Evolutionary conservation across 2,329 filamentous ascomycete species (phyloP), one percentile per base, ranked within the genome.

Genomic region (Pestalotiopsis sp.): DNA sequence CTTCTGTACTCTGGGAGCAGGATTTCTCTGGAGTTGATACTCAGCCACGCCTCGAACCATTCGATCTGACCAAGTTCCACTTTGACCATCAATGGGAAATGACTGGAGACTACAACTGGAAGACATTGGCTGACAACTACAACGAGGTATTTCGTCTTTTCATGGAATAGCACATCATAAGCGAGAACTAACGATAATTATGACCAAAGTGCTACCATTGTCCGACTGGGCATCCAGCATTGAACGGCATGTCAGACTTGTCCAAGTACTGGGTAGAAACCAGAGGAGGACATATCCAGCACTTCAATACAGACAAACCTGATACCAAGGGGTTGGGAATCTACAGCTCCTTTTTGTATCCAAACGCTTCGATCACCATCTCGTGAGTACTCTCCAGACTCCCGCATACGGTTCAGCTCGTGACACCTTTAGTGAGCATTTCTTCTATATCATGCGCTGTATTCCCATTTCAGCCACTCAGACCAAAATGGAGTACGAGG

Each of bases 371-470:
- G 4, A 83, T 83, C 73, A 85, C 84, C 70, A 78, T 86, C 58
- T 81, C 82, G 84, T 85, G 78, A 82, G 84, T 41, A 20, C 14
- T 11, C 64, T 5, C 31, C 7, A 27, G 27, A 27, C 38, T 66
- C 60, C 68, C 14, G 17, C 9, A 25, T 20, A 52, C 45, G 23
- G n/a, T 23, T 20, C 12, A n/a, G 11, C 2, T 17, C 20, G 41
- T 59, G 4, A 59, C 14, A 31, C 6, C 5, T 36, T 17, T 70
- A 87, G 85, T 17, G 83, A 86, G n/a, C 82, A 90, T 78, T 90
- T 90, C 77, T 86, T 91, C 79, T 88, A 89, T 81, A 85, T 90
- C 67, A 88, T 90, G 75, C 82, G 88, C 68, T 90, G 90, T 77
- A 81, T 90, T 13, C 89, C 89, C 11, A 83, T 79, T 61, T 80